Base-by-base conservation (phyloP, 257 asterid genomes). In the Ajuga chamaepitys region DNA sequence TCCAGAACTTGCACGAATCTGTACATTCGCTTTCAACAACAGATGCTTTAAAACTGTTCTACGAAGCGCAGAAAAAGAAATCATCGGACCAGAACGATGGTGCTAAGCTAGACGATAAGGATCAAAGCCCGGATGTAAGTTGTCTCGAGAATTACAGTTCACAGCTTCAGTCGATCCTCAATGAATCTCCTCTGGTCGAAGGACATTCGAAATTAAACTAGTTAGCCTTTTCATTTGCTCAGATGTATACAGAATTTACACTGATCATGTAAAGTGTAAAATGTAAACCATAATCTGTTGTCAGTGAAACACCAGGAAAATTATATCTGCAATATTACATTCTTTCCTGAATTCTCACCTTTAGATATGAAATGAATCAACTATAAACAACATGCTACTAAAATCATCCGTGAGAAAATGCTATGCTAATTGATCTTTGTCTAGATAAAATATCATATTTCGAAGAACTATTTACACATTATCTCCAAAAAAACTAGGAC, bases 31-130 rank as follows among this genome's bases (percentile, higher is more conserved):
- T 78, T 65, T 84, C 96, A 10, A 75, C 94, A 2, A 66, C 63
- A 32, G 88, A 87, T 48, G 85, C 89, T 47, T 77, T 84, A 14
- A 80, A 71, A 59, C 69, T 80, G 57, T 89, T 87, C 70, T 67
- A 77, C 60, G 89, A 72, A 62, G 71, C 64, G 66, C 78, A 70
- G 7, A 26, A 72, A 51, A 72, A 62, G 58, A 83, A 82, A 68
- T 54, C 67, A 11, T 41, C 21, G 17, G 63, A 62, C 46, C 76
- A 64, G 32, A 68, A 54, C 9, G 71, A 65, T 58, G 71, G 41
- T 26, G 60, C 66, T 45, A 21, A 58, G 59, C 54, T n/a, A 11
- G 81, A 78, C 69, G 55, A 44, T 54, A 51, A 58, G 5, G 48
- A 61, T 60, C 76, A 70, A 63, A 67, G 46, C 58, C 63, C 65